Conservation (phyloP, 148 eudicot species). For the Heliamphora exappendiculata region DNA sequence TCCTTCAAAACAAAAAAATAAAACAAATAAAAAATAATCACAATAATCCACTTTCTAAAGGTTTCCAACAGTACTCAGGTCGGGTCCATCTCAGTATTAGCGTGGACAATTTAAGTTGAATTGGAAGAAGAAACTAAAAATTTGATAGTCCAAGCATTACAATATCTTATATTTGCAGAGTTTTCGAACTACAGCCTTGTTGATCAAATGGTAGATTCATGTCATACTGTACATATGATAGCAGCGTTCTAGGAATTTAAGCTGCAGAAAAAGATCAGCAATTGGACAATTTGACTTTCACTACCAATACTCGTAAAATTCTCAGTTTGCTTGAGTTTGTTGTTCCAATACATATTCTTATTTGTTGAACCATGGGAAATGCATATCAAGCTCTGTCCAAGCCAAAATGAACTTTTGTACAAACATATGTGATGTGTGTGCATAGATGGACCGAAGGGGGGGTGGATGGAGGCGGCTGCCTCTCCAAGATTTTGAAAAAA, state of each 20-base stretch:
- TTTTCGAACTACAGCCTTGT: not conserved
- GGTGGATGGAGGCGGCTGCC: no score
- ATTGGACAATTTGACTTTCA: not conserved
- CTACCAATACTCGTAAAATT: not conserved
- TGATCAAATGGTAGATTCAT: not conserved
- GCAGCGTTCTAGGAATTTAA: not conserved
- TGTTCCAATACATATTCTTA: not conserved
- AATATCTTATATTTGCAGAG: not conserved
- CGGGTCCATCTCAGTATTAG: not conserved
- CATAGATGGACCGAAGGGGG: no score
- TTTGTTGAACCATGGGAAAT: no score
- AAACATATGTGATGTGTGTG: not conserved
- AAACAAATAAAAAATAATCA: no score
- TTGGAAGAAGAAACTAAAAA: not conserved
- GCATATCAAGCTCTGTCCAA: not conserved
- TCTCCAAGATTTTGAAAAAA: no score
- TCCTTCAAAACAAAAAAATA: no score
- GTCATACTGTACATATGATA: not conserved
- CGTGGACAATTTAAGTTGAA: not conserved
- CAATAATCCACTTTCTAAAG: not conserved
- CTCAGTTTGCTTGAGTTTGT: slow-evolving; percentile 2
- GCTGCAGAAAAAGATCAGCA: not conserved
- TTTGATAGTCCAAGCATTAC: not conserved
- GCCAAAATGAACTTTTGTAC: not conserved
- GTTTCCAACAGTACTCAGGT: not conserved